Percentiles rank a stretch among this genome's conserved stretches.
phyloP scores from a whole-genome alignment of 2,329 filamentous ascomycete species.

The Cercospora beticola region DNA sequence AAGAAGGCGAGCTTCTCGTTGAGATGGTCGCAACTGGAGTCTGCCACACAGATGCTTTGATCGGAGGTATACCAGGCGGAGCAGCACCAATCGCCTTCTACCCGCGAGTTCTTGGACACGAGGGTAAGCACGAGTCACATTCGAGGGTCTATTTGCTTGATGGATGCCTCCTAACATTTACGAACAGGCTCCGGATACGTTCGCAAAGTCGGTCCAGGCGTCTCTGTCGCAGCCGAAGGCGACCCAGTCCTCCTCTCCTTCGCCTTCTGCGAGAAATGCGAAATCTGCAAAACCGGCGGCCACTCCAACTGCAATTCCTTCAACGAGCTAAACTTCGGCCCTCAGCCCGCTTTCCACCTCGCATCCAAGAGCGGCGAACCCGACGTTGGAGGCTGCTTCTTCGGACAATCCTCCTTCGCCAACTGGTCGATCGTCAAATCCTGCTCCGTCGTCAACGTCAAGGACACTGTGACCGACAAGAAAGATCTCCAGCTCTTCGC shows the following conservation, averaged over 20 bases:
- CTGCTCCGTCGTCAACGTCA: slow-evolving; percentile 46
- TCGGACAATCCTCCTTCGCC: slow-evolving; percentile 51
- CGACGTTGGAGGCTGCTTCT: slow-evolving; percentile 46
- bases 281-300: slow-evolving; percentile 49
- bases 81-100: slow-evolving; percentile 43
- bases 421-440: slow-evolving; percentile 43
- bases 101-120: slow-evolving; percentile 54
- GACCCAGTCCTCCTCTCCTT: slow-evolving; percentile 53
- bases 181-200: slow-evolving; percentile 50
- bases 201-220: slow-evolving; percentile 43
- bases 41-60: slow-evolving; percentile 56
- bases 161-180: neutral
- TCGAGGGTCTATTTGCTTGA: no score
- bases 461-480: slow-evolving; percentile 39
- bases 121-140: slow-evolving; percentile 41
- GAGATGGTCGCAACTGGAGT: slow-evolving; percentile 55
- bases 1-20: slow-evolving; percentile 52
- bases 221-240: slow-evolving; percentile 45
- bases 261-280: slow-evolving; percentile 49
- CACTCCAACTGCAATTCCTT: slow-evolving; percentile 53
- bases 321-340: slow-evolving; percentile 48
- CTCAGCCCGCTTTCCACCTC: slow-evolving; percentile 32
- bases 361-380: slow-evolving; percentile 28
- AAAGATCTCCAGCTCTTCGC: slow-evolving; percentile 46
- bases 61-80: slow-evolving; percentile 43